Evolutionary conservation across 2,329 filamentous ascomycete genomes (phyloP).

Genomic region (Penicillium decumbens): DNA sequence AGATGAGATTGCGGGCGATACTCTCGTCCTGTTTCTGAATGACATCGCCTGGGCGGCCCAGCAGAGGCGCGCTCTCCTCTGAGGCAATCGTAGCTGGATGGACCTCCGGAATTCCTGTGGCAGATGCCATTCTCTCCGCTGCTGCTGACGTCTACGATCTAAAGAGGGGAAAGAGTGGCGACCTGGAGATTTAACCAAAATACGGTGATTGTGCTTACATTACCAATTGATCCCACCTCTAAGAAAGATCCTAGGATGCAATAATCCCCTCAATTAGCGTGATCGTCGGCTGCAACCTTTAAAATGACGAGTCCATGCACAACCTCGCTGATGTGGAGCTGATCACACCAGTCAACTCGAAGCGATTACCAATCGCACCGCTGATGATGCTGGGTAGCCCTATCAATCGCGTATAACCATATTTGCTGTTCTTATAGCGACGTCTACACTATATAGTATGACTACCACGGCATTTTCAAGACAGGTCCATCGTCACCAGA

Average conservation of each 20-base stretch:
- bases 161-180: neutral
- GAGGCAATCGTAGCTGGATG: conserved; percentile 38
- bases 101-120: conserved; percentile 60
- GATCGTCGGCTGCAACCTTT: conserved; percentile 2
- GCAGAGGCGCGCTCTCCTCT: conserved; percentile 63
- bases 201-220: neutral
- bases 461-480: conserved; percentile 26
- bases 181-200: neutral
- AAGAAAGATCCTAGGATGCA: neutral
- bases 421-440: no score
- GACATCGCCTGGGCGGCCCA: conserved; percentile 68
- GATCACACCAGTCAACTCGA: neutral
- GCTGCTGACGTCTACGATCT: neutral
- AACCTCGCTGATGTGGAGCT: no score
- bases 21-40: conserved; percentile 62
- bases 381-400: neutral
- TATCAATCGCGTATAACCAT: neutral
- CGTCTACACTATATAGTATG: no score
- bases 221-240: neutral
- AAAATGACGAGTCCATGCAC: conserved; percentile 4
- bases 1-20: conserved; percentile 66
- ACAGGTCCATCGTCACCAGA: conserved; percentile 27
- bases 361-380: neutral
- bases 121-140: conserved; percentile 57
- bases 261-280: conserved; percentile 5